These are phyloP conservation scores for Trichothecium roseum DNA, from an alignment of 2,329 filamentous ascomycete species.

Conservation along the genomic window DNA sequence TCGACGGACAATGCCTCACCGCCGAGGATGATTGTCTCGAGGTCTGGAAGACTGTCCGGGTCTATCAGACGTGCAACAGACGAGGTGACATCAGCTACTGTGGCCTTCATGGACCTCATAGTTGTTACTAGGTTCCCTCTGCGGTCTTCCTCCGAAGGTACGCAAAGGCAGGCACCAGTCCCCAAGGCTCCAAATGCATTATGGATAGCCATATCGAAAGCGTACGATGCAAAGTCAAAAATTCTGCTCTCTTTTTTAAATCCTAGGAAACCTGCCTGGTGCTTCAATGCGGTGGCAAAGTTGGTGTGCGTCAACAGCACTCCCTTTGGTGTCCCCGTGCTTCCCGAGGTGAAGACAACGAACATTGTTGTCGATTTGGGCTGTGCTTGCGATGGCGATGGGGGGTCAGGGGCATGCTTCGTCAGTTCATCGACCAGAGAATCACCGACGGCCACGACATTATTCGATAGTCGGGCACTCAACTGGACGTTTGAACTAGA, in stretches of 20 bases:
- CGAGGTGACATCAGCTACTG: slow-evolving; percentile 1
- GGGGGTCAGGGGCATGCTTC: too few species aligned
- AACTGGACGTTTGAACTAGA: too few species aligned
- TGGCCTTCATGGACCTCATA: slow-evolving; percentile 1
- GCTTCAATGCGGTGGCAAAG: slow-evolving; percentile 11
- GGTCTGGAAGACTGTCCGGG: slow-evolving; percentile 3
- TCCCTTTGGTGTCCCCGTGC: slow-evolving; percentile 37
- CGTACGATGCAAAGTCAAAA: slow-evolving; percentile 6
- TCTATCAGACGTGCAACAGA: not conserved
- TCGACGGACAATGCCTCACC: slow-evolving; percentile 3
- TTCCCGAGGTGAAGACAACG: slow-evolving; percentile 42
- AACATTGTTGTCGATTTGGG: too few species aligned
- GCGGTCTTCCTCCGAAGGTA: slow-evolving; percentile 5
- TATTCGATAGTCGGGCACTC: too few species aligned
- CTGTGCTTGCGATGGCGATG: too few species aligned
- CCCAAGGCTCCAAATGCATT: slow-evolving; percentile 3
- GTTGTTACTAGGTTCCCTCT: slow-evolving; percentile 1
- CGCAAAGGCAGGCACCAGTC: slow-evolving; percentile 6
- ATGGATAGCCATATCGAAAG: slow-evolving; percentile 4
- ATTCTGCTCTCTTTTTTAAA: slow-evolving; percentile 1
- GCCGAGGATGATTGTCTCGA: slow-evolving; percentile 5
- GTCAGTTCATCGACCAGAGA: not conserved
- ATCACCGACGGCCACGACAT: not conserved
- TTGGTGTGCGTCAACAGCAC: not conserved
- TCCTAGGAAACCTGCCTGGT: not conserved